Evolutionary conservation across 179 eudicot genomes (phyloP).

Genomic region (Carnegiea gigantea): DNA sequence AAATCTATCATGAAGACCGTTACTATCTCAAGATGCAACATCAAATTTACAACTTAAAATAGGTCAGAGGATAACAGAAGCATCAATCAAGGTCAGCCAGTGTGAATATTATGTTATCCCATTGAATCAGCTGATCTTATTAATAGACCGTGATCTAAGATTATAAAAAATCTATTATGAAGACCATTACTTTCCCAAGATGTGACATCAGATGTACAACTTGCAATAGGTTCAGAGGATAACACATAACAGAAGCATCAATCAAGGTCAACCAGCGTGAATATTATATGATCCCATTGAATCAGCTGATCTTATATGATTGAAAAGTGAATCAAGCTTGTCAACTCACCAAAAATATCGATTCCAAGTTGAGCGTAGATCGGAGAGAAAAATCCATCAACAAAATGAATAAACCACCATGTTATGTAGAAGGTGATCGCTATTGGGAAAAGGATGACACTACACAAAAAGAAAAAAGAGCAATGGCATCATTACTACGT

Average conservation of each 20-base stretch:
- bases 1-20: background rate
- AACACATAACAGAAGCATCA: background rate
- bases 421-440: constrained; percentile 83
- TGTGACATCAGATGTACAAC: background rate
- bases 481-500: background rate
- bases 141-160: too few species aligned
- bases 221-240: background rate
- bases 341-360: constrained; percentile 72
- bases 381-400: constrained; percentile 85
- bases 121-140: too few species aligned
- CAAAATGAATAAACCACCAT: constrained; percentile 78
- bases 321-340: background rate
- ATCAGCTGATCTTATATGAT: too few species aligned
- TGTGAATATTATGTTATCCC: background rate
- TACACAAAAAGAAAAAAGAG: constrained; percentile 28
- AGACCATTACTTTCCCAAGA: background rate
- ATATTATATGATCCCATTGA: too few species aligned
- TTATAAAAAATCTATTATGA: background rate
- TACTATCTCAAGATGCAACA: background rate
- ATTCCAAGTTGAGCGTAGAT: constrained; percentile 81
- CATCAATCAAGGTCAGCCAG: background rate
- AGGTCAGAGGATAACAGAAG: background rate
- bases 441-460: constrained; percentile 72
- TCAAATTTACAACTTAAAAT: background rate
- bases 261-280: too few species aligned